A percentile compares a stretch with the other conserved stretches of the same genome.
phyloP scores from a whole-genome alignment of 441 rosid genomes.

The Gossypium schwendimanii region DNA sequence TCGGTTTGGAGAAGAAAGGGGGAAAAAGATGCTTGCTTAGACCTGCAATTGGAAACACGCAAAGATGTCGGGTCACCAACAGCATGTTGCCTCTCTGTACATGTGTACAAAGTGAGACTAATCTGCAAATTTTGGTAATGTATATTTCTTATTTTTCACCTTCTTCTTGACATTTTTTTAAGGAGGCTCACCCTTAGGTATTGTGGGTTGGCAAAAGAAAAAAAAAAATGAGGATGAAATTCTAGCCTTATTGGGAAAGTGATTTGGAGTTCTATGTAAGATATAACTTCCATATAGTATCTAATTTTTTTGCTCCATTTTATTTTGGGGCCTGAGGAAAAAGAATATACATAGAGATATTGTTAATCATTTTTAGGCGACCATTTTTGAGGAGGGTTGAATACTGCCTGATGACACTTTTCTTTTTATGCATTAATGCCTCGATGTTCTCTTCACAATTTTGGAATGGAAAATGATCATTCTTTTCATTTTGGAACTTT shows the following conservation, averaged over 20 bases:
- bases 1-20: constrained; percentile 18
- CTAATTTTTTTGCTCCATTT: constrained; percentile 20
- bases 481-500: constrained; percentile 16
- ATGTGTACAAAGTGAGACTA: constrained; percentile 45
- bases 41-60: constrained; percentile 28
- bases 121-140: constrained; percentile 34
- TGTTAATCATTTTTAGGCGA: constrained; percentile 20
- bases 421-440: constrained; percentile 10
- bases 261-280: constrained; percentile 20
- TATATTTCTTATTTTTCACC: constrained; percentile 23
- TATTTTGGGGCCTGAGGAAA: constrained; percentile 21
- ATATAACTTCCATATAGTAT: constrained; percentile 11
- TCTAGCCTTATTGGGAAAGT: constrained; percentile 12
- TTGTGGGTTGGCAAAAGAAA: constrained; percentile 13
- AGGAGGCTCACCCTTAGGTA: constrained; percentile 18
- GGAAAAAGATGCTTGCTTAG: constrained; percentile 22
- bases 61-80: constrained; percentile 16
- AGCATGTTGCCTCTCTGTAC: constrained; percentile 29
- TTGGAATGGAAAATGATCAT: constrained; percentile 20
- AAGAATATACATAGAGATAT: constrained; percentile 20
- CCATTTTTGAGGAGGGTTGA: constrained; percentile 39
- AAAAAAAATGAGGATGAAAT: background rate
- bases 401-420: constrained; percentile 21
- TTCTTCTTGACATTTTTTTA: constrained; percentile 20
- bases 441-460: constrained; percentile 16